phyloP scores from a whole-genome alignment of 495 filamentous ascomycete genomes.

The Usnea hakonensis region DNA sequence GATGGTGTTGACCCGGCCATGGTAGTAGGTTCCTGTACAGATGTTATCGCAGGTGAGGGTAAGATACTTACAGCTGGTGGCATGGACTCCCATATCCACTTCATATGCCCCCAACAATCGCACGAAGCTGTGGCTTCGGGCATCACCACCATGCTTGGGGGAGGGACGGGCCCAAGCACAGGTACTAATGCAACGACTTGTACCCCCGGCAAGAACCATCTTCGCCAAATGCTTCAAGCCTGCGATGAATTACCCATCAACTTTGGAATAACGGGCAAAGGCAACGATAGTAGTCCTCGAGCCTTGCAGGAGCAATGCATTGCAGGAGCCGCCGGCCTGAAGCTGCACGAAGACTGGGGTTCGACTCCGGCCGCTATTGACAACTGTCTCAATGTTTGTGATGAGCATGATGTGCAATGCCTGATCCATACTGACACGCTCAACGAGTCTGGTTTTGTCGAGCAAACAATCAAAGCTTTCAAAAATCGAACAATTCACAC shows the following conservation, averaged over 20 bases:
- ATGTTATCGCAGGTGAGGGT: conserved; percentile 91
- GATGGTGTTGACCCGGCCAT: conserved; percentile 70
- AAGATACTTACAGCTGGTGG: conserved; percentile 91
- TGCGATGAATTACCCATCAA: conserved; percentile 84
- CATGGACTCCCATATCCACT: conserved; percentile 90
- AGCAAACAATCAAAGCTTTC: conserved; percentile 82
- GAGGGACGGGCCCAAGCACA: conserved; percentile 92
- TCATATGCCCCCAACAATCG: conserved; percentile 94
- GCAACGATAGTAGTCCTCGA: conserved; percentile 69
- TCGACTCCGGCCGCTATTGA: conserved; percentile 90
- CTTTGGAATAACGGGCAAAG: conserved; percentile 91
- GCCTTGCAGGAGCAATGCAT: conserved; percentile 74
- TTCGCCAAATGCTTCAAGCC: conserved; percentile 90
- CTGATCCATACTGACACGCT: conserved; percentile 97
- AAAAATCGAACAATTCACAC: conserved; percentile 91
- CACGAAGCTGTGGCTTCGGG: conserved; percentile 80
- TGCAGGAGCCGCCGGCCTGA: conserved; percentile 84
- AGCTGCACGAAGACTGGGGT: conserved; percentile 98
- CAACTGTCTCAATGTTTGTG: conserved; percentile 77
- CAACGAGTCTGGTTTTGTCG: conserved; percentile 96
- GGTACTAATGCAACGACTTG: conserved; percentile 93
- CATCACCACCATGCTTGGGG: conserved; percentile 86
- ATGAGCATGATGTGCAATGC: conserved; percentile 86
- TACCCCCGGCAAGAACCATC: conserved; percentile 76
- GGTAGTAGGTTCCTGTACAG: conserved; percentile 83